phyloP scores from a whole-genome alignment of 805 yeast species.

The Kodamaea jinghongensis region DNA sequence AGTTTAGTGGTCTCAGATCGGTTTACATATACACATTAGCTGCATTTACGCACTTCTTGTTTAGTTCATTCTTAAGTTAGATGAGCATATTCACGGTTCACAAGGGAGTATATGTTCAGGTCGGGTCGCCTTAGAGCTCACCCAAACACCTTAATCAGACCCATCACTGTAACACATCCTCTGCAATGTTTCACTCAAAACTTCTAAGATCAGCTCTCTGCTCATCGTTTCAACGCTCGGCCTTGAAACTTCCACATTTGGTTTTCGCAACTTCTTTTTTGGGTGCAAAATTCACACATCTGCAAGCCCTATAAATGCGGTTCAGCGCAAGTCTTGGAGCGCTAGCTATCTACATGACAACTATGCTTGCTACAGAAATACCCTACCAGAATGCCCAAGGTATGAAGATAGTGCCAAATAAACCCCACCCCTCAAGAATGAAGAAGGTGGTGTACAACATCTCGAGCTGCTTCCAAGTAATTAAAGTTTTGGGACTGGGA shows the following conservation, averaged over 20 bases:
- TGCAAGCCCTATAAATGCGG: not conserved
- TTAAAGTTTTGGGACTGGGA: slow-evolving; percentile 70
- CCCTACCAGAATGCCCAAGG: not conserved
- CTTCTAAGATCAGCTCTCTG: no score
- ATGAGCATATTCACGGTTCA: no score
- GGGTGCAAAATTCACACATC: slow-evolving; percentile 5
- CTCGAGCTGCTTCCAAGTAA: slow-evolving; percentile 57
- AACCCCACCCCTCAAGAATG: not conserved
- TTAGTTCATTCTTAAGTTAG: no score
- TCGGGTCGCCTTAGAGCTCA: no score
- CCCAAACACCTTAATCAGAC: no score
- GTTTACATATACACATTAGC: no score
- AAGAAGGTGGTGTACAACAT: slow-evolving; percentile 50
- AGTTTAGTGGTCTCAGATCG: no score
- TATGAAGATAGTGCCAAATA: no score
- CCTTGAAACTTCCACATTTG: not conserved
- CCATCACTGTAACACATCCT: no score
- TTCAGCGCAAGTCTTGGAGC: not conserved
- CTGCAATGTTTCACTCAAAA: no score
- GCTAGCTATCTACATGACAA: not conserved
- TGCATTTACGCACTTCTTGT: no score
- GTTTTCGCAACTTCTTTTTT: slow-evolving; percentile 1
- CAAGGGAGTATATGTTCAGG: no score
- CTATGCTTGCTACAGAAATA: not conserved
- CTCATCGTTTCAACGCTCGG: not conserved